phyloP scores from a whole-genome alignment of 768 basidiomycete genomes.

The Lenzites betulinus region DNA sequence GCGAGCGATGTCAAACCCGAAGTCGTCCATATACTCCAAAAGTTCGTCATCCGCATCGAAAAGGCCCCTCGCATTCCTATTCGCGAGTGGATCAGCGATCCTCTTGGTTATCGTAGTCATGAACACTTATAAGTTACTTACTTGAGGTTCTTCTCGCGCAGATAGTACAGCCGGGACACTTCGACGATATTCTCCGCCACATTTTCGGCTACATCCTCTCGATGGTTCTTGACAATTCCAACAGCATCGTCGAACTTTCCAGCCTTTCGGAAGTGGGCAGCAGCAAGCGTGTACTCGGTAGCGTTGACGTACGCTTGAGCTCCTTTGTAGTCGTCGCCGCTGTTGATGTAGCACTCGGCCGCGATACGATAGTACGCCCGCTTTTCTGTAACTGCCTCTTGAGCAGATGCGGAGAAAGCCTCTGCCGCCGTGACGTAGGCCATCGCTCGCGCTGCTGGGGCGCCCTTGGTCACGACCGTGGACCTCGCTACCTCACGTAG shows the following conservation, averaged over 20 bases:
- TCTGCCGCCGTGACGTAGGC: constrained; percentile 50
- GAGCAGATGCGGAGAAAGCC: constrained; percentile 49
- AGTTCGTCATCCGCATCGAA: constrained; percentile 55
- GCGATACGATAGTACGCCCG: constrained; percentile 28
- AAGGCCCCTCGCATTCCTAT: constrained; percentile 48
- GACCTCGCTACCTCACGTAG: constrained; percentile 53
- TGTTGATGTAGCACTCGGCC: constrained; percentile 29
- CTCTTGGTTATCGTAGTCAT: background rate
- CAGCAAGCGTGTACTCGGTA: constrained; percentile 45
- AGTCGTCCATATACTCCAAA: constrained; percentile 57
- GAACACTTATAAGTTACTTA: constrained; percentile 15
- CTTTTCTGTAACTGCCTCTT: constrained; percentile 30
- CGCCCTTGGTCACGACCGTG: constrained; percentile 26
- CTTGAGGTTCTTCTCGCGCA: constrained; percentile 37
- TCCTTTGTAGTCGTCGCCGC: constrained; percentile 39
- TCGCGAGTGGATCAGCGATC: background rate
- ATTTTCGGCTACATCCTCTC: constrained; percentile 32
- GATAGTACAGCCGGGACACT: constrained; percentile 49
- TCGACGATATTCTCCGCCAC: constrained; percentile 41
- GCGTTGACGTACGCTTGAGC: constrained; percentile 46
- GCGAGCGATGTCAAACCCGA: constrained; percentile 51
- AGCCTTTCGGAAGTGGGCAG: constrained; percentile 49
- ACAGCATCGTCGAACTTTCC: constrained; percentile 58
- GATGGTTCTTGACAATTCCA: constrained; percentile 41
- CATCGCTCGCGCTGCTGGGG: constrained; percentile 25